Evolutionary conservation across 371 early-diverging fungal genomes (phyloP).

Genomic region (Mortierella sp.): DNA sequence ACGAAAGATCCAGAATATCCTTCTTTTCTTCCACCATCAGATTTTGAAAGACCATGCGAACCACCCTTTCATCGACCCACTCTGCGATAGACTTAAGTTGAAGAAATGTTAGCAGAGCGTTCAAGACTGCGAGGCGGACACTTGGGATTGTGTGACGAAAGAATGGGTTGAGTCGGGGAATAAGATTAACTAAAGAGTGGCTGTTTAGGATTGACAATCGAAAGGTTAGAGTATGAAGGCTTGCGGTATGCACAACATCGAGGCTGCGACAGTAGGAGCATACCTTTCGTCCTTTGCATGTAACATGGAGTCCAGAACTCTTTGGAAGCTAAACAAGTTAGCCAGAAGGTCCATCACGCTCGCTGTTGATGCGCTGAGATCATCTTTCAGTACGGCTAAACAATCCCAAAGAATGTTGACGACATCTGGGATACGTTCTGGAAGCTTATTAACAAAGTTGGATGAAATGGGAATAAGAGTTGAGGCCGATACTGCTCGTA

Average conservation of each 20-base stretch:
- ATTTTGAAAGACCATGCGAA: slow-evolving; percentile 91
- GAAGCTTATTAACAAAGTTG: slow-evolving; percentile 76
- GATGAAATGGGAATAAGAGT: slow-evolving; percentile 91
- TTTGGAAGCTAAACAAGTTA: slow-evolving; percentile 77
- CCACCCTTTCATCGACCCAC: slow-evolving; percentile 84
- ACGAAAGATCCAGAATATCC: slow-evolving; percentile 75
- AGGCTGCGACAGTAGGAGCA: background rate
- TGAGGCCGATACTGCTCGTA: slow-evolving; percentile 92
- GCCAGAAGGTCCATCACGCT: slow-evolving; percentile 95
- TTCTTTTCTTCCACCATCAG: slow-evolving; percentile 87
- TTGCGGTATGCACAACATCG: no score
- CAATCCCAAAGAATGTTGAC: slow-evolving; percentile 89
- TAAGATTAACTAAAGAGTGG: slow-evolving; percentile 72
- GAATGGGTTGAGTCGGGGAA: slow-evolving; percentile 92
- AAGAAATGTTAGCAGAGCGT: slow-evolving; percentile 83
- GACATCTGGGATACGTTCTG: slow-evolving; percentile 76
- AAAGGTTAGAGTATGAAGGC: slow-evolving; percentile 10
- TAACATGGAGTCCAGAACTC: slow-evolving; percentile 71
- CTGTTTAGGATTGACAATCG: slow-evolving; percentile 40
- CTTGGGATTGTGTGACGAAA: slow-evolving; percentile 93
- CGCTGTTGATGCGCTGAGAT: slow-evolving; percentile 92
- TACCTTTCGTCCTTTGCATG: slow-evolving; percentile 56
- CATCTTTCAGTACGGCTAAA: slow-evolving; percentile 86
- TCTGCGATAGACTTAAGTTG: slow-evolving; percentile 71
- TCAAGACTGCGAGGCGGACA: slow-evolving; percentile 89